phyloP scores from a whole-genome alignment of 2,329 filamentous ascomycete species.

The Aureobasidium sp. region DNA sequence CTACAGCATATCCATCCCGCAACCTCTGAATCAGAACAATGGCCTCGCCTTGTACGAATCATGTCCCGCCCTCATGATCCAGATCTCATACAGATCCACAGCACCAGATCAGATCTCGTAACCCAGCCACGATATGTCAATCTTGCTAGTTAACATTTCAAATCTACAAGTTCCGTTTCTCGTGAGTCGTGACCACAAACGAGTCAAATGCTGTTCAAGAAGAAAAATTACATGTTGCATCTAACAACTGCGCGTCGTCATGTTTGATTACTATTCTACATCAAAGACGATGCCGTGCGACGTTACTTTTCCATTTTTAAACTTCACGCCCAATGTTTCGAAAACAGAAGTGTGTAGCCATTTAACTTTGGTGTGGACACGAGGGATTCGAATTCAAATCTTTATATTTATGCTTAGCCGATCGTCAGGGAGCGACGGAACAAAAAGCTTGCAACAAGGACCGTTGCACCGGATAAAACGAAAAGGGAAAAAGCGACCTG shows the following conservation, averaged over 20 bases:
- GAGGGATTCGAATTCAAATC: not conserved
- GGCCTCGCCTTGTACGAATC: not conserved
- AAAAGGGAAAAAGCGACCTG: no score
- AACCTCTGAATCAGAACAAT: not conserved
- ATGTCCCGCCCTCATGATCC: not conserved
- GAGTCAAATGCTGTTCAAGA: not conserved
- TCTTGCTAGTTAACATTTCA: not conserved
- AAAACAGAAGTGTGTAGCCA: not conserved
- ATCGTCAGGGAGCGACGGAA: not conserved
- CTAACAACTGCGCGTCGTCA: not conserved
- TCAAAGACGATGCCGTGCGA: not conserved
- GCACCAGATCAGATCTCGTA: not conserved
- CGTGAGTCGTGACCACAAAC: not conserved
- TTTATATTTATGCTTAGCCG: not conserved
- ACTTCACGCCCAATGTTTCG: not conserved
- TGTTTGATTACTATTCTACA: not conserved
- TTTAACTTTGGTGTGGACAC: not conserved
- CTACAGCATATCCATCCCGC: not conserved
- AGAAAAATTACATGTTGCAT: not conserved
- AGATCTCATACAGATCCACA: not conserved
- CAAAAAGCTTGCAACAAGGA: no score
- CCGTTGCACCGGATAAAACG: not conserved
- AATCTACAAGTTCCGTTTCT: not conserved
- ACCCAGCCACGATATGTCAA: not conserved
- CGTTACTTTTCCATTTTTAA: not conserved